Base-by-base conservation (phyloP, 345 rosid species). In the Murraya koenigii region DNA sequence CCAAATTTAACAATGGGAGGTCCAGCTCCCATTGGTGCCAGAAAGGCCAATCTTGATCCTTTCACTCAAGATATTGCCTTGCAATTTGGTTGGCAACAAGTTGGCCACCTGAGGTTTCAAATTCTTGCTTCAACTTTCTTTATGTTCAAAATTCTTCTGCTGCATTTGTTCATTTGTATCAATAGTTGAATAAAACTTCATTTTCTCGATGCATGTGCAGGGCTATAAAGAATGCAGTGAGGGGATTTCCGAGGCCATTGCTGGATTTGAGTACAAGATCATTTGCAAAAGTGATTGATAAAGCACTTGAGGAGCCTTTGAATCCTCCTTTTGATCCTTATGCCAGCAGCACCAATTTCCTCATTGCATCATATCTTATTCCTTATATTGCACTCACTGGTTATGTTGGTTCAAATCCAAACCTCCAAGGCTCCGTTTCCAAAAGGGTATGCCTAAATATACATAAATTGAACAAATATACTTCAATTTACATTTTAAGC, bases 1-100 rank as follows among this genome's bases (percentile, higher is more conserved):
- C 95, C 95, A 8, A 76, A 87, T 25, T 69, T 94, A 64, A 80
- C 95, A 23, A n/a, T 32, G 82, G 95, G 94, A 61, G 98, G 98
- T 26, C 97, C 98, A n/a, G 2, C 86, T 26, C 99, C 99, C 9
- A 10, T 76, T 59, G 97, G 98, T 69, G 95, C 88, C 59, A 82
- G 75, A 59, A 80, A 41, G 84, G 99, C 97, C 69, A 81, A 77
- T 22, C 92, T 92, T 58, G 92, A 90, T 77, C 74, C 82, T 54
- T 72, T 88, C 25, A 89, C 87, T 8, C 82, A 81, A 54, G 94
- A 90, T 81, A 25, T 94, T 52, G 80, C 94, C 84, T 60, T 77
- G 70, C 99, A 96, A 66, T 96, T 96, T 82, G 97, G 89, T 33
- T 84, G 85, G 86, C 98, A 94, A 88, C 95, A 96, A 85, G 92